phyloP scores from a whole-genome alignment of 176 grass and related monocot genomes.

The Aegilops bicornis region DNA sequence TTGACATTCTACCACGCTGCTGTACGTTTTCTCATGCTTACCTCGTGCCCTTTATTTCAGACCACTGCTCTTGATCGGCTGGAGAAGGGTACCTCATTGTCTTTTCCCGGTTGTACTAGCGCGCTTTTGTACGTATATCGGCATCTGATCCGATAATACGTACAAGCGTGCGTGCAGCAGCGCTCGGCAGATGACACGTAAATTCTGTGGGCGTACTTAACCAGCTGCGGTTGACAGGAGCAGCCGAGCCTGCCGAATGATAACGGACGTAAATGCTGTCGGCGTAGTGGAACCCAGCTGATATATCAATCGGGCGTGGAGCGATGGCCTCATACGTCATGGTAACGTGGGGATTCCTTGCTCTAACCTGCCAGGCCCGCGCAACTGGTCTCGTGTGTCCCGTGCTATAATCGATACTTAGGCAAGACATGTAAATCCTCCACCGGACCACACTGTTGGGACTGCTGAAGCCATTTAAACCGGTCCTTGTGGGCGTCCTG shows the following conservation, averaged over 20 bases:
- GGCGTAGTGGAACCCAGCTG: neutral
- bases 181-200: neutral
- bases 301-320: neutral
- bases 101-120: neutral
- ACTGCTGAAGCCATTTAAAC: no score
- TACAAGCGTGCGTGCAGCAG: neutral
- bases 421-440: no score
- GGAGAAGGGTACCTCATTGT: neutral
- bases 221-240: neutral
- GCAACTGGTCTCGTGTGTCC: neutral
- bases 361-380: neutral
- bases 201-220: neutral
- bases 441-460: no score
- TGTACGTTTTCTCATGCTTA: neutral
- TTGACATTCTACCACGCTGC: no score
- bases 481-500: no score
- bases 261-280: neutral
- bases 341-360: neutral
- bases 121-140: neutral
- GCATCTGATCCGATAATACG: neutral
- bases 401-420: neutral
- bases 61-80: neutral
- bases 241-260: neutral
- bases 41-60: neutral
- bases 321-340: neutral